Evolutionary conservation across 768 basidiomycete species (phyloP), one percentile per base, ranked within the genome.

Genomic region (Pisolithus marmoratus): DNA sequence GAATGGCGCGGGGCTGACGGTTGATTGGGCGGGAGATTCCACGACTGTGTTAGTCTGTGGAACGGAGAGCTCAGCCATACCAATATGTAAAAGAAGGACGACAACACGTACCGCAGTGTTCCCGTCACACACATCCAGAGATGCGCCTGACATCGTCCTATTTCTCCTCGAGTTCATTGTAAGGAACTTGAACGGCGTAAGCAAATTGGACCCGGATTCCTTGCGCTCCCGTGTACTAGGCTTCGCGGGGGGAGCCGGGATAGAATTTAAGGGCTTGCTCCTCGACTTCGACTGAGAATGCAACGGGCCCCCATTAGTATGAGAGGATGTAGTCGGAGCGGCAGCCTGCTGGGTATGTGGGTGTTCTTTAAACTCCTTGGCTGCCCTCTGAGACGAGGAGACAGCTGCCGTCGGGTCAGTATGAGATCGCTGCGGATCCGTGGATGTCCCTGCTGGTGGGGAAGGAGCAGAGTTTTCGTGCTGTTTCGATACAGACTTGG

Each of bases 91-190:
- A 19, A 48, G 50, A 42, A 51, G n/a, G 51, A 29, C 7, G 34
- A 50, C 48, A n/a, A 64, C 34, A 61, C 85, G 68, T 66, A 90
- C 89, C 46, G 85, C 84, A 50, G 87, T 88, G 27, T 68, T 70
- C 36, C 89, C 89, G 60, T 90, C 82, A 58, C 82, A 78, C 23
- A 87, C 89, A 63, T 91, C 89, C 29, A 87, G 72, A 38, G 89
- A 91, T 31, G 82, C 83, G 36, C 80, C 76, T 15, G 89, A 90
- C 38, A 90, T 72, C 7, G 84, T 83, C 29, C 83, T 80, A 63
- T 83, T 75, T 59, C 80, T 74, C 61, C 78, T 83, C 37, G 73
- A 73, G 42, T 65, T 54, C 63, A 65, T 64, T 22, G 70, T 71
- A 56, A 87, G 57, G 59, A 87, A 76, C 41, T 81, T 79, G 66